A percentile compares a stretch with the other conserved stretches of the same genome.
Evolutionary conservation across 202 grass and related monocot species (phyloP).

Genomic region (Dendrocalamus latiflorus): DNA sequence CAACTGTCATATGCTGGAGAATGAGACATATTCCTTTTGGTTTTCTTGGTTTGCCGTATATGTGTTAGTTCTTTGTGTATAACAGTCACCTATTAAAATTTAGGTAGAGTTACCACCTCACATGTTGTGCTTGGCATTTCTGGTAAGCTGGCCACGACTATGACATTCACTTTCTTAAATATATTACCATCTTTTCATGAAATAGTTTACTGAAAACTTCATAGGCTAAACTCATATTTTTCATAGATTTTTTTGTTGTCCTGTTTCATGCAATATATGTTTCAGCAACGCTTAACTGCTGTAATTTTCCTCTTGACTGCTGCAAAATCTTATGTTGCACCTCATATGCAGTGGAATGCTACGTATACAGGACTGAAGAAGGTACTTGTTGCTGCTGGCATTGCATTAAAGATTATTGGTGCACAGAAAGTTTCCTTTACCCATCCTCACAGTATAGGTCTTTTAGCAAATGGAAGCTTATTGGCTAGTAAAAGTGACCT

Average conservation of each 20-base stretch:
- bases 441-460: too few species aligned
- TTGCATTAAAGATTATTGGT: slow-evolving; percentile 61
- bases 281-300: too few species aligned
- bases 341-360: slow-evolving; percentile 66
- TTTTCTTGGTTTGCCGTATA: background rate
- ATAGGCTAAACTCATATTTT: background rate
- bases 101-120: background rate
- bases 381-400: slow-evolving; percentile 55
- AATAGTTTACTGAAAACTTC: background rate
- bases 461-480: too few species aligned
- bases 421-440: slow-evolving; percentile 55
- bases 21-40: background rate
- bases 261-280: background rate
- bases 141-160: background rate
- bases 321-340: slow-evolving; percentile 26
- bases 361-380: slow-evolving; percentile 64
- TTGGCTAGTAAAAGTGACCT: too few species aligned
- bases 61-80: background rate
- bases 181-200: background rate
- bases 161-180: background rate
- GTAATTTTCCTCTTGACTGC: background rate
- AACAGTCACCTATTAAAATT: background rate
- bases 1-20: background rate
- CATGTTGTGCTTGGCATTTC: too few species aligned
- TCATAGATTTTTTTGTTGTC: background rate